Conservation (phyloP, 192 early-diverging fungal genomes). For the Paraglomus brasilianum region DNA sequence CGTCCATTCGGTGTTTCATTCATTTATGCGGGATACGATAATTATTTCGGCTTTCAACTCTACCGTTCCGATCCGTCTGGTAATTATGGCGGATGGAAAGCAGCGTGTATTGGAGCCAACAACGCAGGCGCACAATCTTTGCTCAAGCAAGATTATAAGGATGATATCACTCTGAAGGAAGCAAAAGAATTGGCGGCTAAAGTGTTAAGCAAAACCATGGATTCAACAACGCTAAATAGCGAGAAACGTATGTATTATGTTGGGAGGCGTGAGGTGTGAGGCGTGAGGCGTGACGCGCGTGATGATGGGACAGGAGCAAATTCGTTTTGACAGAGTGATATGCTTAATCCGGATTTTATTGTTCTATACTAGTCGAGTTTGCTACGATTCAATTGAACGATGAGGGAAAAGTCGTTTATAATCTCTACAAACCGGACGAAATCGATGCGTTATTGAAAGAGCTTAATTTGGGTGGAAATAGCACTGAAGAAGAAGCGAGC, state of each 20-base stretch:
- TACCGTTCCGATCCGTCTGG: conserved; percentile 99
- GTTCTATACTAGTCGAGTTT: conserved; percentile 73
- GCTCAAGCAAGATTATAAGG: conserved; percentile 97
- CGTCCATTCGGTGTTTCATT: conserved; percentile 99
- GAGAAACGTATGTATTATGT: conserved; percentile 77
- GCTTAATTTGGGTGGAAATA: conserved; percentile 52
- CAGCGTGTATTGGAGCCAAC: conserved; percentile 97
- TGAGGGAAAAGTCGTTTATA: conserved; percentile 59
- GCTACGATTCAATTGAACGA: conserved; percentile 74
- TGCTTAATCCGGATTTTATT: background rate
- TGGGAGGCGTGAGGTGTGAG: conserved; percentile 6
- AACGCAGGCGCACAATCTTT: conserved; percentile 86
- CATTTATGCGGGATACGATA: conserved; percentile 93
- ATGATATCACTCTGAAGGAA: conserved; percentile 79
- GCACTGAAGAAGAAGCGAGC: conserved; percentile 31
- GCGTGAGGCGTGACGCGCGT: background rate
- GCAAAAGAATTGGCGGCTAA: conserved; percentile 91
- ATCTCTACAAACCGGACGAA: conserved; percentile 68
- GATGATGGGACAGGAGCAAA: conserved; percentile 6
- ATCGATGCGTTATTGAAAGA: conserved; percentile 83
- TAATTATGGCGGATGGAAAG: conserved; percentile 99
- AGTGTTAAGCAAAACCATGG: conserved; percentile 97
- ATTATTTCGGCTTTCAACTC: conserved; percentile 89
- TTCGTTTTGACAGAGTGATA: background rate
- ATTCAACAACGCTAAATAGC: conserved; percentile 83